Conservation (phyloP, 306 rosid genomes). For the Sechiopsis laciniata region DNA sequence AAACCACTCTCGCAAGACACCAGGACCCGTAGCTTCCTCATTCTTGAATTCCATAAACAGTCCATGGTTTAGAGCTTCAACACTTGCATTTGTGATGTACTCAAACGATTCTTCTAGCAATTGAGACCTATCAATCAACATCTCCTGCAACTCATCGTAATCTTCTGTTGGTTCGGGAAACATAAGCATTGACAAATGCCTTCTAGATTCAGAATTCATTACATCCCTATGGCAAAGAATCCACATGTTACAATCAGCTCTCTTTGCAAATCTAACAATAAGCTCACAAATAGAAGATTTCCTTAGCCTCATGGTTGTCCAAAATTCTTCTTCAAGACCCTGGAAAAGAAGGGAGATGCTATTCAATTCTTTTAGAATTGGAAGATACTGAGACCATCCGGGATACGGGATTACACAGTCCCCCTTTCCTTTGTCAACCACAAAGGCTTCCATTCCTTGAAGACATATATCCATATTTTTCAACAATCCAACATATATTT, state of each 20-base stretch:
- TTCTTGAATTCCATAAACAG: conserved; percentile 65
- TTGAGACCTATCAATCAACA: conserved; percentile 73
- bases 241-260: conserved; percentile 51
- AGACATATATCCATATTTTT: conserved; percentile 50
- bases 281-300: conserved; percentile 39
- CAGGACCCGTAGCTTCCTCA: conserved; percentile 87
- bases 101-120: conserved; percentile 62
- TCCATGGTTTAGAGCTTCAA: conserved; percentile 45
- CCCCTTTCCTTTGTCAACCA: conserved; percentile 31
- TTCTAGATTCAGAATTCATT: conserved; percentile 54
- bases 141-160: conserved; percentile 62
- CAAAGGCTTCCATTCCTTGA: conserved; percentile 33
- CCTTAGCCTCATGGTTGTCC: conserved; percentile 38
- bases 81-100: conserved; percentile 46
- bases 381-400: conserved; percentile 52
- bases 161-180: conserved; percentile 59
- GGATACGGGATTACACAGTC: conserved; percentile 34
- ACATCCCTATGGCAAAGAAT: conserved; percentile 47
- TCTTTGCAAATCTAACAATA: conserved; percentile 36
- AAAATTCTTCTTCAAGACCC: conserved; percentile 44
- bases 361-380: conserved; percentile 51
- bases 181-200: conserved; percentile 65
- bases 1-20: conserved; percentile 86
- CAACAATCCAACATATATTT: conserved; percentile 34
- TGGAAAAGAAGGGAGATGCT: conserved; percentile 42